phyloP scores from a whole-genome alignment of 2,329 filamentous ascomycete species.

The Tricladium varicosporioides region DNA sequence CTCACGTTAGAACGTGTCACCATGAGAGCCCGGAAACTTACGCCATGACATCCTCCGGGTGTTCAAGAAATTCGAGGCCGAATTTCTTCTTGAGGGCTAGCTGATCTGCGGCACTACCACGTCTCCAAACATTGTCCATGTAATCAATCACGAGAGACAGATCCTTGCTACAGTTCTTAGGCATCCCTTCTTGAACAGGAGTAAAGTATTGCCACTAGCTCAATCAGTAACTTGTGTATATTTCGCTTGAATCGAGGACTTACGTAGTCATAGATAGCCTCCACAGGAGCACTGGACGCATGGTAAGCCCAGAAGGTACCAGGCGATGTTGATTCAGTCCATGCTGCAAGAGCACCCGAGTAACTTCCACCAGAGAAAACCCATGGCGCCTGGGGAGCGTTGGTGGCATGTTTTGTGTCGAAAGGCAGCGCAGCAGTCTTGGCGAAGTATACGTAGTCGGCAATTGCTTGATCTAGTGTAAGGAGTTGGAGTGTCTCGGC shows the following conservation, averaged over 20 bases:
- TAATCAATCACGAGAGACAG: constrained; percentile 50
- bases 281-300: constrained; percentile 52
- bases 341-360: constrained; percentile 53
- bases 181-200: constrained; percentile 56
- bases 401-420: constrained; percentile 45
- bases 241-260: constrained; percentile 6
- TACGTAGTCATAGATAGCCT: constrained; percentile 53
- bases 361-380: constrained; percentile 56
- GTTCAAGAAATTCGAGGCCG: constrained; percentile 46
- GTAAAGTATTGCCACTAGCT: constrained; percentile 54
- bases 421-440: constrained; percentile 52
- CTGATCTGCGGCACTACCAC: constrained; percentile 42
- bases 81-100: constrained; percentile 50
- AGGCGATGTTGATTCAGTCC: constrained; percentile 50
- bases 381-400: constrained; percentile 54
- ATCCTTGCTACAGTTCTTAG: constrained; percentile 55
- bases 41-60: constrained; percentile 38
- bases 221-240: background rate
- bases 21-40: constrained; percentile 12
- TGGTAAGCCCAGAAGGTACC: constrained; percentile 62
- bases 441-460: constrained; percentile 54
- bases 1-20: constrained; percentile 4
- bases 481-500: constrained; percentile 53
- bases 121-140: constrained; percentile 47
- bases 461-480: constrained; percentile 51